Evolutionary conservation across 768 basidiomycete species (phyloP), one percentile per base, ranked within the genome.

Genomic region (Pisolithus sp.): DNA sequence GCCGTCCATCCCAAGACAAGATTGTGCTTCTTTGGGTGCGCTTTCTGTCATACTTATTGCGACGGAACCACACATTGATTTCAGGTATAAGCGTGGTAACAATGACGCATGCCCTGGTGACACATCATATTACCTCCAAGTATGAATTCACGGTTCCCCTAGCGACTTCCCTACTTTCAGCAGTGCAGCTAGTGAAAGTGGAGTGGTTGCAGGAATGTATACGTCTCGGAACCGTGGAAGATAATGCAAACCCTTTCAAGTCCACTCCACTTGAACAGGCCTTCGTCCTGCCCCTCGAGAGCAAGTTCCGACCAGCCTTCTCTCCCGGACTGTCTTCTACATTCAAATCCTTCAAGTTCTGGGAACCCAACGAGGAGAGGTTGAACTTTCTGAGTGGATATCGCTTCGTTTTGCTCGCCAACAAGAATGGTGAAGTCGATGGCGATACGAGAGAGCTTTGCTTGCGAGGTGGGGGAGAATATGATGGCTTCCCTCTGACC

Each of bases 281-380:
- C 0, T 86, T 81, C 41, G 46, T 46, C 7, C 71, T 83, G 1
- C 85, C 86, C 0, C 57, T 60, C 1, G 68, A 77, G 41, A 71
- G 69, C 57, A 83, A 82, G 62, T 85, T 73, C 62, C 76, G 78
- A 21, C 88, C 88, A 0, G 51, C 62, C 0, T 86, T 85, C 54
- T 73, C 79, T 13, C 68, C 79, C 0, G 64, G 74, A 3, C 69
- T 89, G 2, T 62, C 75, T 0, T 53, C 76, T 0, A 53, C 71
- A 3, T 70, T 83, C 37, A 82, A 82, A 61, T 69, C 67, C 0
- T 70, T 77, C 60, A 76, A 72, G 24, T 68, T 78, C 2, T 89
- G 87, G 88, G 79, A 83, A 52, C 82, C 82, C 0, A 83, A 82
- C 49, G 82, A 85, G 59, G 80, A 74, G 50, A 74, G 88, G 8